Evolutionary conservation across 2,329 filamentous ascomycete species (phyloP), one percentile per base, ranked within the genome.

Genomic region (Talaromyces sp.): DNA sequence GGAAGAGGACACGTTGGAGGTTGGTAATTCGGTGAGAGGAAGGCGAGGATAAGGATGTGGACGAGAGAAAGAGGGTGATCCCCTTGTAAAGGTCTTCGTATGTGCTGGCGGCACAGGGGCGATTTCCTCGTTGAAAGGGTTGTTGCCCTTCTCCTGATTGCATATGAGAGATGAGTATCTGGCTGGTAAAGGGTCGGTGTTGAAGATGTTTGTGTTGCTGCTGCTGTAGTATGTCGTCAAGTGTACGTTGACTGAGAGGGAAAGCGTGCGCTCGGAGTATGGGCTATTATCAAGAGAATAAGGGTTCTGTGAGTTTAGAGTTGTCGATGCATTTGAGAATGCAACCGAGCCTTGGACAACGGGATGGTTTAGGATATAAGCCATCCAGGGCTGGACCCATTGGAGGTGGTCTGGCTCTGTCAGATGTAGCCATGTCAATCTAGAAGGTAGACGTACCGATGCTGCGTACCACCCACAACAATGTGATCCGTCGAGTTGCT

Each of bases 301-400:
- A 6, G 60, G 53, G 56, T 54, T 62, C 6, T 6, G 47, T 51
- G 13, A 38, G 27, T 22, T 71, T 86, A 82, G 59, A 93, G 89
- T 72, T 83, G n/a, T 96, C 83, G 61, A 97, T 86, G 67, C 45
- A 38, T 47, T 63, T 7, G 65, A 36, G 17, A 60, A 63, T 7
- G 60, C 27, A 45, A 60, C 45, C 19, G 65, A 45, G 25, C 65
- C 56, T 36, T 66, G 60, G 5, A 66, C 40, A 15, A 49, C 65
- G 11, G 60, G 65, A 27, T 66, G 65, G n/a, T 58, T 66, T 13
- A 66, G 40, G 7, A 66, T 63, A 47, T 59, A 54, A 36, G 49
- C 87, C 85, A 88, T 87, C 88, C 90, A 96, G 2, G 91, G 90
- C 5, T 90, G 86, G 63, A 94, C 89, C 93, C 93, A 97, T 75